These are phyloP conservation scores for Cyathus striatus DNA, from an alignment of 768 basidiomycete genomes.

Conservation along the genomic window DNA sequence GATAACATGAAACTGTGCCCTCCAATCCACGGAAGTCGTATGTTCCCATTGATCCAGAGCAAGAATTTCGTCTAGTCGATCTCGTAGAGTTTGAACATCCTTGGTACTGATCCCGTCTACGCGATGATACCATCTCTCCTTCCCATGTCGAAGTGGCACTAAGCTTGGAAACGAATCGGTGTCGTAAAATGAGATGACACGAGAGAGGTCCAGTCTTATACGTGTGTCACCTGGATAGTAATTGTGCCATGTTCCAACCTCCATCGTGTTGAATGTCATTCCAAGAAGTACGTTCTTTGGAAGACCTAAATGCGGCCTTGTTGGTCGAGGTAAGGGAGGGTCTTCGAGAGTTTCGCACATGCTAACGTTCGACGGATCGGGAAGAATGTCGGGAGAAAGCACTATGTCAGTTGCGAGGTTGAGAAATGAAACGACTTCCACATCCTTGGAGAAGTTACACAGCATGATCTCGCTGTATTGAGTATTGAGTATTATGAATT, in stretches of 20 bases:
- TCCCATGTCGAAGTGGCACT: constrained; percentile 17
- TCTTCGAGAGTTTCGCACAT: no score
- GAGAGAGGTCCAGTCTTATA: constrained; percentile 33
- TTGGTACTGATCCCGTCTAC: constrained; percentile 20
- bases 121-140: constrained; percentile 29
- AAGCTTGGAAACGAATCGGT: constrained; percentile 29
- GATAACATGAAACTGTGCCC: constrained; percentile 26
- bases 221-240: constrained; percentile 38
- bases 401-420: neutral
- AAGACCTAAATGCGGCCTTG: neutral
- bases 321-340: neutral
- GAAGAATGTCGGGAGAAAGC: no score
- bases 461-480: constrained; percentile 28
- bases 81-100: constrained; percentile 18
- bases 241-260: constrained; percentile 36
- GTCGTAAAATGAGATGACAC: constrained; percentile 42
- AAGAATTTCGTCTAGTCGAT: constrained; percentile 13
- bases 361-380: neutral
- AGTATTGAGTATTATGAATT: neutral
- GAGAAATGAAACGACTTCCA: constrained; percentile 14
- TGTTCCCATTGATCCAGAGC: constrained; percentile 12
- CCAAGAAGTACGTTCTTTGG: neutral
- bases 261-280: constrained; percentile 12
- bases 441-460: constrained; percentile 23
- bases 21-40: constrained; percentile 38